Evolutionary conservation across 305 asterid species (phyloP).

Genomic region (Fraxinus platypoda): DNA sequence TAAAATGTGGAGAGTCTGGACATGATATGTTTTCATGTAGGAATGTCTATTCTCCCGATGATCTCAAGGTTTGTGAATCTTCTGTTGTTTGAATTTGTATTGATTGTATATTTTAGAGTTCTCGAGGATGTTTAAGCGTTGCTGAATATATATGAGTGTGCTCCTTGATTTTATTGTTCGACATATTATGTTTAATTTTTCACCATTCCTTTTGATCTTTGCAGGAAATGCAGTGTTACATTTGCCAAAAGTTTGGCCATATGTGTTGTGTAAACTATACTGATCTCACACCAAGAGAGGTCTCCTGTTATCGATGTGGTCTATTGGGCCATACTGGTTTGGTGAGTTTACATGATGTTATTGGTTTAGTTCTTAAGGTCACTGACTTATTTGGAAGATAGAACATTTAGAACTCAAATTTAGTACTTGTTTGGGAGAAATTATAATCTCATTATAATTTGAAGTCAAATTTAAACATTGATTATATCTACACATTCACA

Average conservation of each 20-base stretch:
- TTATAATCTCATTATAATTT: too few relatives aligned
- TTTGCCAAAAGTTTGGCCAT: conserved; percentile 78
- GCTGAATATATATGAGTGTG: neutral
- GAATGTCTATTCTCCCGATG: conserved; percentile 59
- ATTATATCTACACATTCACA: too few relatives aligned
- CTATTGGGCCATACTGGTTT: conserved; percentile 83
- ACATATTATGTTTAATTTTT: neutral
- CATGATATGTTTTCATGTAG: conserved; percentile 84
- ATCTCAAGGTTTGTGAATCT: conserved; percentile 52
- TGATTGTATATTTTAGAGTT: neutral
- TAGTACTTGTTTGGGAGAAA: too few relatives aligned
- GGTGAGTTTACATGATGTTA: conserved; percentile 53
- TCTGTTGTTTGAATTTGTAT: neutral
- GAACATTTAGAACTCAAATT: too few relatives aligned
- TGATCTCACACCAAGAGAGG: conserved; percentile 49
- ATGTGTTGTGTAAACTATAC: conserved; percentile 68
- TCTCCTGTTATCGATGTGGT: conserved; percentile 93
- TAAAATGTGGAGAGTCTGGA: conserved; percentile 84
- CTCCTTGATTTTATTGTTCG: neutral
- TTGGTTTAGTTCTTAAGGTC: neutral
- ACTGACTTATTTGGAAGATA: neutral
- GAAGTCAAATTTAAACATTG: too few relatives aligned
- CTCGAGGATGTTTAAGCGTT: neutral
- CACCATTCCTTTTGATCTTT: conserved; percentile 8
- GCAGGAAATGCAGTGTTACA: conserved; percentile 79